Evolutionary conservation across 192 early-diverging fungal genomes (phyloP).

Genomic region (Rhizophagus clarus): DNA sequence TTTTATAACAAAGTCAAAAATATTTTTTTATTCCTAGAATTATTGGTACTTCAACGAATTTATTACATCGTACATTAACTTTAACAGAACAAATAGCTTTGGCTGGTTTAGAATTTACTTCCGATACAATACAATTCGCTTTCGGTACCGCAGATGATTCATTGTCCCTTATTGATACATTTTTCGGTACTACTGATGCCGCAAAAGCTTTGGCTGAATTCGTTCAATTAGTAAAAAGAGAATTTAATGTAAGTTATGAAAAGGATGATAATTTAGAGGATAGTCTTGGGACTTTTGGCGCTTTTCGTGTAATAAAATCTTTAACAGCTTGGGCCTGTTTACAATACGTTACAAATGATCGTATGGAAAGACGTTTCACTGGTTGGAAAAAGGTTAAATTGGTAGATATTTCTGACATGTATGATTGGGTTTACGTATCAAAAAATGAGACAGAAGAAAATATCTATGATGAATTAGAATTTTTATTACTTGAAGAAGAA

Average conservation of each 20-base stretch:
- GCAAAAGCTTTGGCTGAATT: constrained; percentile 84
- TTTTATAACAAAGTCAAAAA: neutral
- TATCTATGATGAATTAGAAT: constrained; percentile 25
- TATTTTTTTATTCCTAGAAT: constrained; percentile 27
- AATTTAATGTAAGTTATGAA: constrained; percentile 34
- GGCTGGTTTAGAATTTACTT: constrained; percentile 22
- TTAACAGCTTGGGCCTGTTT: constrained; percentile 50
- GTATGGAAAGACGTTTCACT: constrained; percentile 33
- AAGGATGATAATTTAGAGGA: constrained; percentile 25
- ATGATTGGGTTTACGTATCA: constrained; percentile 26
- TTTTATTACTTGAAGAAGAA: constrained; percentile 14
- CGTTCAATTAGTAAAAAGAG: constrained; percentile 70
- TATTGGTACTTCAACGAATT: constrained; percentile 11
- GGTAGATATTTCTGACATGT: constrained; percentile 19
- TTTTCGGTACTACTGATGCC: constrained; percentile 95
- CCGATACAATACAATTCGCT: constrained; percentile 28
- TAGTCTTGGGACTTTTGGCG: constrained; percentile 32
- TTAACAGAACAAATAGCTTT: constrained; percentile 29
- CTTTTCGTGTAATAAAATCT: constrained; percentile 41
- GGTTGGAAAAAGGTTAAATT: constrained; percentile 27
- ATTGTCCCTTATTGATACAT: constrained; percentile 66
- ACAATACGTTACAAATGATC: constrained; percentile 43
- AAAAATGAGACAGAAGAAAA: constrained; percentile 1
- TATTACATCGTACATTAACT: constrained; percentile 23
- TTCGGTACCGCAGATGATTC: constrained; percentile 42